Percentiles rank a stretch among this genome's conserved stretches.
phyloP scores from a whole-genome alignment of 2,329 filamentous ascomycete species.

The Orbilia brochopaga region DNA sequence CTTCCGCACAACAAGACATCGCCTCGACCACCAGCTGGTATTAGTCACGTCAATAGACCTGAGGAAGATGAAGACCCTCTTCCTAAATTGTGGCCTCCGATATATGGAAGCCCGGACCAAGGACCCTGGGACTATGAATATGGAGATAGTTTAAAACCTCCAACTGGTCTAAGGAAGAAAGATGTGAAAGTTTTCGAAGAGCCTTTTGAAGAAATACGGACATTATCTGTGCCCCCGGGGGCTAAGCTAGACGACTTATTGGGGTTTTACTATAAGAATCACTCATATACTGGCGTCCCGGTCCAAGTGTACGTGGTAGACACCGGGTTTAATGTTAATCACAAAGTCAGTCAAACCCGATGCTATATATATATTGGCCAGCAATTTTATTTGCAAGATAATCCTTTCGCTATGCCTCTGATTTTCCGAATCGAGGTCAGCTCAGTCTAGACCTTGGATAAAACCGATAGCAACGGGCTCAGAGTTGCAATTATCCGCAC shows the following conservation, averaged over 20 bases:
- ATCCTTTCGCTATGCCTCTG: slow-evolving; percentile 15
- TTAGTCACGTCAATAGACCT: background rate
- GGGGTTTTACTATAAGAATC: slow-evolving; percentile 10
- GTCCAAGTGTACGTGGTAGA: too few species aligned
- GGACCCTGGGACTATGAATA: too few species aligned
- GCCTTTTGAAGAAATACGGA: slow-evolving; percentile 25
- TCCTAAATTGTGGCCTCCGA: background rate
- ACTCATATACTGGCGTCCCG: background rate
- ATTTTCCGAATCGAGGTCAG: too few species aligned
- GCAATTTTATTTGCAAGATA: slow-evolving; percentile 2
- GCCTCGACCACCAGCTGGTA: too few species aligned
- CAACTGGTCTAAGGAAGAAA: too few species aligned
- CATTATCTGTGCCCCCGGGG: slow-evolving; percentile 10
- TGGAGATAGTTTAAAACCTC: too few species aligned
- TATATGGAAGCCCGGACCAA: background rate
- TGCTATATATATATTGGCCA: slow-evolving; percentile 3
- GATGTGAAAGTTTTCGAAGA: slow-evolving; percentile 9
- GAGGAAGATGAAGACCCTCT: background rate
- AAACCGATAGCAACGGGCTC: too few species aligned
- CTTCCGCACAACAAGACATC: too few species aligned
- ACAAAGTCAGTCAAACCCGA: slow-evolving; percentile 3
- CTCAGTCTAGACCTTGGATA: too few species aligned
- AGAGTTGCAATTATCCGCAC: too few species aligned
- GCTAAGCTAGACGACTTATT: slow-evolving; percentile 3
- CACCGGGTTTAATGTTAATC: slow-evolving; percentile 2